Percentiles rank a stretch among this genome's conserved stretches.
phyloP scores from a whole-genome alignment of 2,329 filamentous ascomycete genomes.

The Pseudocercospora crystallina region DNA sequence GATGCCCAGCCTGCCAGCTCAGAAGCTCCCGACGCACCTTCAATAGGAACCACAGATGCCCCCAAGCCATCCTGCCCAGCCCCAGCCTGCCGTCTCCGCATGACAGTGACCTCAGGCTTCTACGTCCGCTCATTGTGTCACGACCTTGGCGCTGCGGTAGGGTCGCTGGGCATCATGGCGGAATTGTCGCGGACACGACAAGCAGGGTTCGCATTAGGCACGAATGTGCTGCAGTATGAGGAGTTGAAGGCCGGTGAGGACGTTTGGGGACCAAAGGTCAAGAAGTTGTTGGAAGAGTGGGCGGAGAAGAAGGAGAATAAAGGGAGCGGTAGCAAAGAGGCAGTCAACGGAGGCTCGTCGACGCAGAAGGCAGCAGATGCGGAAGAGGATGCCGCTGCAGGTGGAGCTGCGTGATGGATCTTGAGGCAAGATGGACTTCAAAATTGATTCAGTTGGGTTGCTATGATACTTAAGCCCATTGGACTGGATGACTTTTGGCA shows the following conservation, averaged over 20 bases:
- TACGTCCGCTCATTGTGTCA: slow-evolving; percentile 94
- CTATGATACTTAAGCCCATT: too few relatives aligned
- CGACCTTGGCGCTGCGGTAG: slow-evolving; percentile 80
- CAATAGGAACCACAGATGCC: neutral
- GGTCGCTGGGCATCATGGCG: slow-evolving; percentile 82
- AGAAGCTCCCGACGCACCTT: slow-evolving; percentile 3
- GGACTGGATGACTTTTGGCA: too few relatives aligned
- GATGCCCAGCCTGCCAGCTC: slow-evolving; percentile 32
- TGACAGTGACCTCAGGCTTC: slow-evolving; percentile 94
- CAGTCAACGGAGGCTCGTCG: too few relatives aligned
- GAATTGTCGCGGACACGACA: slow-evolving; percentile 79
- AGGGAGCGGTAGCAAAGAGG: neutral
- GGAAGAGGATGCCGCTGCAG: too few relatives aligned
- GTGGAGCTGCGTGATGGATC: too few relatives aligned
- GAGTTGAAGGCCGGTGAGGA: slow-evolving; percentile 75
- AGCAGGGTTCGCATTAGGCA: slow-evolving; percentile 71
- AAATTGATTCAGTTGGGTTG: too few relatives aligned
- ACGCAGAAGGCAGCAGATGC: too few relatives aligned
- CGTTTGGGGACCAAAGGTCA: slow-evolving; percentile 77
- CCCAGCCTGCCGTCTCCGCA: slow-evolving; percentile 76
- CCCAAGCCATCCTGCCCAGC: slow-evolving; percentile 40
- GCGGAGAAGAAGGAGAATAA: slow-evolving; percentile 4
- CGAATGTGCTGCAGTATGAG: slow-evolving; percentile 75
- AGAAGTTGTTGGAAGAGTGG: slow-evolving; percentile 50
- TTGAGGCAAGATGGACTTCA: too few relatives aligned